Evolutionary conservation across 2,329 filamentous ascomycete species (phyloP).

Genomic region (Thielaviopsis euricoi): DNA sequence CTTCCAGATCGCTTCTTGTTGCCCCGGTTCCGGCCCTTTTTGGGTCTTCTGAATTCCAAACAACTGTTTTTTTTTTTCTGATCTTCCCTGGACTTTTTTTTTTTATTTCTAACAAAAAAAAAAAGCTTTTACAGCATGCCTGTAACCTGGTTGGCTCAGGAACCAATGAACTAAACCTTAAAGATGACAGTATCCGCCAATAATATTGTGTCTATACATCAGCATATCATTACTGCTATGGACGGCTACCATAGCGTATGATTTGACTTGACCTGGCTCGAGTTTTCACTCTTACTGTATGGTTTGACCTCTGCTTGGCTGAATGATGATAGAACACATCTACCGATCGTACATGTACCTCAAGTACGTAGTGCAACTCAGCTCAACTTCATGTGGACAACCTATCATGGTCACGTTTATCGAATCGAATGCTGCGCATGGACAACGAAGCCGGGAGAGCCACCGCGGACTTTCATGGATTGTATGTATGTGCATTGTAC

Average conservation of each 20-base stretch:
- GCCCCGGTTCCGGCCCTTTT: background rate
- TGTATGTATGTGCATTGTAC: too few species aligned
- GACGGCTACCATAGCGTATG: background rate
- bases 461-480: too few species aligned
- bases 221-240: background rate
- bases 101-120: background rate
- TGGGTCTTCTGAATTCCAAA: background rate
- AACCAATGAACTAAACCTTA: background rate
- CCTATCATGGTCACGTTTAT: too few species aligned
- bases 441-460: too few species aligned
- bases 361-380: too few species aligned
- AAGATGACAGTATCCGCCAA: background rate
- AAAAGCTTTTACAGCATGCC: background rate
- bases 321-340: too few species aligned
- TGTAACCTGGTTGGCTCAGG: background rate
- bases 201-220: background rate
- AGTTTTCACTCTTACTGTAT: background rate
- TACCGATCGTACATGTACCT: too few species aligned
- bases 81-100: background rate
- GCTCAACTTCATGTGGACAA: too few species aligned
- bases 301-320: too few species aligned
- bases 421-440: too few species aligned
- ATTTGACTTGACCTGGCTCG: background rate
- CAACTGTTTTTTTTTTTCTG: background rate
- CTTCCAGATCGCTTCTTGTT: background rate